These are phyloP conservation scores for Tylopilus felleus DNA, from an alignment of 768 basidiomycete genomes.

Conservation along the genomic window DNA sequence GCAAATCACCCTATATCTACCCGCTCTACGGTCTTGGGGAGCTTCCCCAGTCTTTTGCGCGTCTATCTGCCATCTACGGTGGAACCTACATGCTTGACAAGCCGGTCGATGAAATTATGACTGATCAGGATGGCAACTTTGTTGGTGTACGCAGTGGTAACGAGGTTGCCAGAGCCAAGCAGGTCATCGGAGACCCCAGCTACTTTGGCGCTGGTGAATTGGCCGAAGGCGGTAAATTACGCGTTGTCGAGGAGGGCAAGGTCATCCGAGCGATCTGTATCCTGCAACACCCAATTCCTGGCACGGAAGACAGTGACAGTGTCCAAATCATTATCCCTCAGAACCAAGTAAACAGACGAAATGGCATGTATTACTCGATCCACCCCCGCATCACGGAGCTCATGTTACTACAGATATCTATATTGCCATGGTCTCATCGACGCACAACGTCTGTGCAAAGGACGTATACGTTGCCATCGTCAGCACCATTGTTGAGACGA, in stretches of 20 bases:
- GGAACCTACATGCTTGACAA: constrained; percentile 99
- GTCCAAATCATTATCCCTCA: constrained; percentile 98
- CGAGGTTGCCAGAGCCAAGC: constrained; percentile 95
- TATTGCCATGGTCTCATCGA: constrained; percentile 94
- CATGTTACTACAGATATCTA: constrained; percentile 75
- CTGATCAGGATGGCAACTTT: constrained; percentile 82
- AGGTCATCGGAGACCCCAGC: constrained; percentile 96
- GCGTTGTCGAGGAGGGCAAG: constrained; percentile 89
- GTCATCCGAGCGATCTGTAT: constrained; percentile 97
- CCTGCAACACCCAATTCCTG: constrained; percentile 97
- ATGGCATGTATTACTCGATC: constrained; percentile 55
- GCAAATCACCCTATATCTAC: constrained; percentile 99
- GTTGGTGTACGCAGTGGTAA: constrained; percentile 85
- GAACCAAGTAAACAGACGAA: constrained; percentile 90
- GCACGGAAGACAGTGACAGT: constrained; percentile 92
- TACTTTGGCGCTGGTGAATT: constrained; percentile 84
- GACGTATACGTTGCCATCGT: constrained; percentile 96
- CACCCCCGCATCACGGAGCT: constrained; percentile 1
- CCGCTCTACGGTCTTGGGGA: constrained; percentile 98
- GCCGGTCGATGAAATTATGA: constrained; percentile 85
- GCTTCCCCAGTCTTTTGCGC: constrained; percentile 97
- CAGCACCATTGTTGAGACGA: constrained; percentile 96
- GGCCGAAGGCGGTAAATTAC: constrained; percentile 68
- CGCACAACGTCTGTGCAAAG: constrained; percentile 96
- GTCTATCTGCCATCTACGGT: constrained; percentile 96